A percentile compares a stretch with the other conserved stretches of the same genome.
Evolutionary conservation across 495 filamentous ascomycete genomes (phyloP).

Genomic region (Tuber calosporum): DNA sequence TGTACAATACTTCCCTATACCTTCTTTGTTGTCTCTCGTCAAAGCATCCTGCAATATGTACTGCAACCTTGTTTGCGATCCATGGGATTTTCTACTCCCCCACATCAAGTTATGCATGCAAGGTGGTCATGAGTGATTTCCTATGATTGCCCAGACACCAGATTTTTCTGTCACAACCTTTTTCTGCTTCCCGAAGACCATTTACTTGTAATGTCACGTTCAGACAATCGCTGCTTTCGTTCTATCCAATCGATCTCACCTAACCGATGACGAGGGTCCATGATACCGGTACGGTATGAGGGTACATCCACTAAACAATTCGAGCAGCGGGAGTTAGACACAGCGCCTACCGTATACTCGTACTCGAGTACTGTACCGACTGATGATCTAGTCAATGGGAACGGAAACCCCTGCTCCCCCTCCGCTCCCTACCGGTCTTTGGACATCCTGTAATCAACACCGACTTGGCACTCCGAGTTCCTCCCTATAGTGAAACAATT

Average conservation of each 20-base stretch:
- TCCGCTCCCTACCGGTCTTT: not conserved
- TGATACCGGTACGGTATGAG: no score
- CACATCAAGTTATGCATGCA: slow-evolving; percentile 18
- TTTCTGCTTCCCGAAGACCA: not conserved
- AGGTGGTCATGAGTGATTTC: slow-evolving; percentile 24
- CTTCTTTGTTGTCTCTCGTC: slow-evolving; percentile 41
- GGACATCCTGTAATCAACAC: not conserved
- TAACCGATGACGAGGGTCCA: not conserved
- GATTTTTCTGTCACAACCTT: not conserved
- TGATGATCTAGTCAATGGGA: not conserved
- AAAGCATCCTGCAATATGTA: slow-evolving; percentile 38
- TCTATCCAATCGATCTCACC: not conserved
- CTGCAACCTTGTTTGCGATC: slow-evolving; percentile 40
- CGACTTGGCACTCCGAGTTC: slow-evolving; percentile 1
- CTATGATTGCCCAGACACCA: slow-evolving; percentile 1
- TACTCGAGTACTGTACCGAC: no score
- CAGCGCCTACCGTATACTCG: no score
- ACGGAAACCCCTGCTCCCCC: not conserved
- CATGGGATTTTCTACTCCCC: slow-evolving; percentile 16
- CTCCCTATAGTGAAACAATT: not conserved
- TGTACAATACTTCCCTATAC: slow-evolving; percentile 32
- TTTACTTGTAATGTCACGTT: not conserved
- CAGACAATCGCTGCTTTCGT: not conserved
- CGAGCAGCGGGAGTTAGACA: not conserved
- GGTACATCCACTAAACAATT: not conserved